Conservation (phyloP, 2,329 filamentous ascomycete genomes). For the Nothopassalora personata region DNA sequence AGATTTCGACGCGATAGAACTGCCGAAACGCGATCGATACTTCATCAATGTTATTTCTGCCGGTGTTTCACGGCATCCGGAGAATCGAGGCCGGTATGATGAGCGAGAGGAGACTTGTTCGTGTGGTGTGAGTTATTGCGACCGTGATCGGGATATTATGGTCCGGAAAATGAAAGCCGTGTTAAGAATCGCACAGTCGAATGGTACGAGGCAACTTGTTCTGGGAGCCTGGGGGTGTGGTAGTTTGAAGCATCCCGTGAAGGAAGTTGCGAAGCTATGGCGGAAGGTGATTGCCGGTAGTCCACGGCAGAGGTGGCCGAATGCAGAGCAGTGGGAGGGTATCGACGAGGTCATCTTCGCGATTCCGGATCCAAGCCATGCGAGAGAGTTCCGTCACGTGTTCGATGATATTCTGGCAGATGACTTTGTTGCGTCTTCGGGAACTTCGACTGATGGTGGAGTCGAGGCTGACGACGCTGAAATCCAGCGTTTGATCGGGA, state of each 20-base stretch:
- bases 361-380: slow-evolving; percentile 50
- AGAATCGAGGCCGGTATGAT: slow-evolving; percentile 37
- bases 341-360: slow-evolving; percentile 56
- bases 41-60: slow-evolving; percentile 56
- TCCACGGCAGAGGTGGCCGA: slow-evolving; percentile 30
- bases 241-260: slow-evolving; percentile 57
- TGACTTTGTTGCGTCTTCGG: slow-evolving; percentile 11
- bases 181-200: slow-evolving; percentile 47
- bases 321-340: slow-evolving; percentile 38
- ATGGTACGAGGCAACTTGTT: slow-evolving; percentile 48
- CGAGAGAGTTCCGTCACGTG: slow-evolving; percentile 45
- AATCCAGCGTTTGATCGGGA: slow-evolving; percentile 24
- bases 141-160: slow-evolving; percentile 48
- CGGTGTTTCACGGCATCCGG: slow-evolving; percentile 56
- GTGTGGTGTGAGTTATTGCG: slow-evolving; percentile 39
- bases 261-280: slow-evolving; percentile 55
- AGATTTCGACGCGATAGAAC: slow-evolving; percentile 35
- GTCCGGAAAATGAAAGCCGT: slow-evolving; percentile 55
- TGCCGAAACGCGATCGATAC: slow-evolving; percentile 48
- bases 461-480: slow-evolving; percentile 11
- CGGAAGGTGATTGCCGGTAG: slow-evolving; percentile 36
- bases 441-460: slow-evolving; percentile 1
- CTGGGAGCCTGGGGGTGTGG: slow-evolving; percentile 63
- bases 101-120: slow-evolving; percentile 31
- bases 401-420: slow-evolving; percentile 27